Evolutionary conservation across 345 rosid genomes (phyloP).

Genomic region (Erucastrum elatum): DNA sequence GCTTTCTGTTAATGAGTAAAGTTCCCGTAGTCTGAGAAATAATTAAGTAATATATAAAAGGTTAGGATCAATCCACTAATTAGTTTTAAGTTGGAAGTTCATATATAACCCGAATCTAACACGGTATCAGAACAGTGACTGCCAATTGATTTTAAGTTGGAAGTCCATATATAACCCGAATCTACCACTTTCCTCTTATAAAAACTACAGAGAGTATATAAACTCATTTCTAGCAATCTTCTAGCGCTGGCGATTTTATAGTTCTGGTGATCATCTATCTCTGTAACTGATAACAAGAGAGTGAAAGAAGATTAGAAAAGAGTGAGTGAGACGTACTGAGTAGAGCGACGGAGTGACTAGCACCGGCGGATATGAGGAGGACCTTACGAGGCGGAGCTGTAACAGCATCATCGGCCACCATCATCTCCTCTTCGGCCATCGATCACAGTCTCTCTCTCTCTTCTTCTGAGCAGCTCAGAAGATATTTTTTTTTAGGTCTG

Average conservation of each 20-base stretch:
- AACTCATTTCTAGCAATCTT: neutral
- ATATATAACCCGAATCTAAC: too few relatives aligned
- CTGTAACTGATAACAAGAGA: slow-evolving; percentile 11
- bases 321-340: slow-evolving; percentile 56
- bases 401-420: slow-evolving; percentile 38
- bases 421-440: slow-evolving; percentile 54
- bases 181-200: neutral
- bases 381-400: slow-evolving; percentile 58
- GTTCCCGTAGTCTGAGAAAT: too few relatives aligned
- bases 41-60: too few relatives aligned
- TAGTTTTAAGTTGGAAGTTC: too few relatives aligned
- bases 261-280: neutral
- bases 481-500: neutral
- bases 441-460: slow-evolving; percentile 28
- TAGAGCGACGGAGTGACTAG: slow-evolving; percentile 91
- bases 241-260: slow-evolving; percentile 14
- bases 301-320: neutral
- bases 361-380: slow-evolving; percentile 90
- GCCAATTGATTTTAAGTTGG: too few relatives aligned
- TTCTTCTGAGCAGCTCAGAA: neutral
- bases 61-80: too few relatives aligned
- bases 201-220: neutral
- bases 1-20: too few relatives aligned
- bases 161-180: too few relatives aligned
- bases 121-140: too few relatives aligned